Conservation (phyloP, 2,329 filamentous ascomycete genomes). For the Fusarium liriodendri region DNA sequence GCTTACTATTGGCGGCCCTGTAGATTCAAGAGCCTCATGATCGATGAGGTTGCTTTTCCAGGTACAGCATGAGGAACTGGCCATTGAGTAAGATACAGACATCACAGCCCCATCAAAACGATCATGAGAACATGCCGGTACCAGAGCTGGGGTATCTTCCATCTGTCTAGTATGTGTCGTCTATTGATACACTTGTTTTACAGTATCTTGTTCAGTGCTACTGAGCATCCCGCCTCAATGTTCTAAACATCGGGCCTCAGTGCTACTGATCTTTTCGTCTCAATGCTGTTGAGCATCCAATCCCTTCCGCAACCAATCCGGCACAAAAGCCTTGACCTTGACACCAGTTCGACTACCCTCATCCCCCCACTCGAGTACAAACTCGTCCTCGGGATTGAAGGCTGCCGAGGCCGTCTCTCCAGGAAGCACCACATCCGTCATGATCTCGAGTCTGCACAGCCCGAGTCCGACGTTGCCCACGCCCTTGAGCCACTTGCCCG, state of each 20-base stretch:
- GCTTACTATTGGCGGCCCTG: background rate
- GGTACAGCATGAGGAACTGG: background rate
- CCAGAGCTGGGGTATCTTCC: slow-evolving; percentile 25
- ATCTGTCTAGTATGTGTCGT: background rate
- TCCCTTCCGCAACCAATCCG: slow-evolving; percentile 73
- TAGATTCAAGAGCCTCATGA: background rate
- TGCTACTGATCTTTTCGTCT: background rate
- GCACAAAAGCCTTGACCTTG: slow-evolving; percentile 84
- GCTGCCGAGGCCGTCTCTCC: slow-evolving; percentile 73
- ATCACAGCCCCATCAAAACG: background rate
- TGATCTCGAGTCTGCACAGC: slow-evolving; percentile 87
- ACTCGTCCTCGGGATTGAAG: slow-evolving; percentile 71
- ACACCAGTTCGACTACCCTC: slow-evolving; percentile 52
- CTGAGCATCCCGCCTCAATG: background rate
- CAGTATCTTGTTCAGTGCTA: slow-evolving; percentile 1
- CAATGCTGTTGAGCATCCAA: slow-evolving; percentile 47
- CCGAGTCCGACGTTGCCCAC: slow-evolving; percentile 89
- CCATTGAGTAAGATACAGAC: background rate
- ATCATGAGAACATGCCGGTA: background rate
- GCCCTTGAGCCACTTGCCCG: slow-evolving; percentile 83
- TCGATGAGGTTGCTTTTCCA: background rate
- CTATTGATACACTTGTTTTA: slow-evolving; percentile 26
- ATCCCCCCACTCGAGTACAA: slow-evolving; percentile 65
- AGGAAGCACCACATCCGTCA: slow-evolving; percentile 83
- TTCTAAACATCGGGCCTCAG: background rate